A percentile compares a stretch with the other conserved stretches of the same genome.
Evolutionary conservation across 202 grass and related monocot genomes (phyloP).

Genomic region (Digitaria exilis): DNA sequence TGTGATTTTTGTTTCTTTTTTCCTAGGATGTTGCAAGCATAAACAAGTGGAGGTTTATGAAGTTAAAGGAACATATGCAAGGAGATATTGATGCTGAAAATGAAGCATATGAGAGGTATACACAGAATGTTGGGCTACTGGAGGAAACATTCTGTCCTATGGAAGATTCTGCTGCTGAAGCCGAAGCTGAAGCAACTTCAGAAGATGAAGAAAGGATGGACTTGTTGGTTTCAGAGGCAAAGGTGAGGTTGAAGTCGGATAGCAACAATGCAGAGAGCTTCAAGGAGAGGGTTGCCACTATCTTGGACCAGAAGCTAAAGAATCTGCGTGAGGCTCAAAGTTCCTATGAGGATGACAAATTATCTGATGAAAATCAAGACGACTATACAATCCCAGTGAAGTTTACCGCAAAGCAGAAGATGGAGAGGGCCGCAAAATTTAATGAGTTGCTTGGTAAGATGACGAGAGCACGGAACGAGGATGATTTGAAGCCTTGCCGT

Average conservation of each 20-base stretch:
- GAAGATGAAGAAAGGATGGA: conserved; percentile 68
- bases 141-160: conserved; percentile 74
- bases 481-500: conserved; percentile 70
- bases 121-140: conserved; percentile 66
- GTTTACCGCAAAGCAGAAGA: conserved; percentile 40
- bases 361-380: conserved; percentile 38
- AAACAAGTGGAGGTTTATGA: conserved; percentile 89
- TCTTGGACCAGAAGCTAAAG: conserved; percentile 72
- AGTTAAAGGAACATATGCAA: conserved; percentile 88
- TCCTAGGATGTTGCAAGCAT: conserved; percentile 64
- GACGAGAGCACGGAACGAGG: conserved; percentile 55
- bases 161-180: conserved; percentile 36
- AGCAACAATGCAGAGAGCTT: conserved; percentile 50
- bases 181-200: conserved; percentile 40
- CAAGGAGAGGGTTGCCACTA: conserved; percentile 55
- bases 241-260: conserved; percentile 70
- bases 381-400: conserved; percentile 23
- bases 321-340: conserved; percentile 44
- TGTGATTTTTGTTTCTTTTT: not conserved
- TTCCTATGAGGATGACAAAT: conserved; percentile 32
- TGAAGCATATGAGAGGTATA: conserved; percentile 86
- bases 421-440: conserved; percentile 44
- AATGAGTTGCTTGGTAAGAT: conserved; percentile 74
- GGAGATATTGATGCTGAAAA: conserved; percentile 79
- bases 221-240: conserved; percentile 55